A percentile compares a stretch with the other conserved stretches of the same genome.
Evolutionary conservation across 23 red algal genomes (phyloP).

Genomic region (Chondrus crispus): DNA sequence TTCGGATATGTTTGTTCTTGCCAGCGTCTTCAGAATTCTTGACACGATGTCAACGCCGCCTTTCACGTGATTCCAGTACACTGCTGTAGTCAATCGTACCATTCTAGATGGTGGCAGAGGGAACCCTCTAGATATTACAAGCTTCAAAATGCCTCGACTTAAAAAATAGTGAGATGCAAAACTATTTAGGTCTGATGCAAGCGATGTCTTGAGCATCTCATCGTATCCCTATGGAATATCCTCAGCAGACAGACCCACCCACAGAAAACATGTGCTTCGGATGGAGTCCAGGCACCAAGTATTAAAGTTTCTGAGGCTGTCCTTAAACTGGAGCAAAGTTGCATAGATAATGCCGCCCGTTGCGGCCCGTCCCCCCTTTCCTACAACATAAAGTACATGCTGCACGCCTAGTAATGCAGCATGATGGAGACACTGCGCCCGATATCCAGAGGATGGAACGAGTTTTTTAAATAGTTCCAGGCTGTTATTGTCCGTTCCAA

Average conservation of each 20-base stretch:
- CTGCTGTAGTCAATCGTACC: background rate
- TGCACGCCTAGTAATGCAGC: background rate
- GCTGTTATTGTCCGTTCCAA: background rate
- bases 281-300: background rate
- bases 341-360: background rate
- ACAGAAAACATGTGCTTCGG: background rate
- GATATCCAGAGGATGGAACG: background rate
- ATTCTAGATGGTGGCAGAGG: background rate
- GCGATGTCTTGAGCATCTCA: background rate
- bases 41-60: background rate
- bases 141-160: background rate
- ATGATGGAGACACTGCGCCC: background rate
- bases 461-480: background rate
- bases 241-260: background rate
- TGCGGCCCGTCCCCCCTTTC: background rate
- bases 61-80: background rate
- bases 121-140: background rate
- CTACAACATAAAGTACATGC: background rate
- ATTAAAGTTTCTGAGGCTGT: background rate
- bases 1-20: background rate
- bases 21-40: background rate
- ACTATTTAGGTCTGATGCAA: background rate
- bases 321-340: background rate
- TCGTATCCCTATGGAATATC: background rate
- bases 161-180: background rate